Evolutionary conservation across 2,329 filamentous ascomycete species (phyloP).

Genomic region (Thermothelomyces thermophilus): DNA sequence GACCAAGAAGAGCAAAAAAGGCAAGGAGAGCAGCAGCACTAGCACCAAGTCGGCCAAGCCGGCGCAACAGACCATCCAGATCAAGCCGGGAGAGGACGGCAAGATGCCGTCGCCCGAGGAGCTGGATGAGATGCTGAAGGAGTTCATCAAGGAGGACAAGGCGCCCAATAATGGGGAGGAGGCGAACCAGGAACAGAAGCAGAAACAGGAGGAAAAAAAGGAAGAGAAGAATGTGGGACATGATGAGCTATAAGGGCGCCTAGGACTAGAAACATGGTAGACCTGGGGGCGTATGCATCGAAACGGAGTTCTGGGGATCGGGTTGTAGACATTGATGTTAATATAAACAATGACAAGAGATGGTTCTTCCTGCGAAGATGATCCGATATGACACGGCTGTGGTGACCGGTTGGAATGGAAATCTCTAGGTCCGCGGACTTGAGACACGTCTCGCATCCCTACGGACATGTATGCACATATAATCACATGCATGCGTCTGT

Average conservation of each 20-base stretch:
- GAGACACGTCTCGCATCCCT: no score
- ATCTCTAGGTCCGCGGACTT: no score
- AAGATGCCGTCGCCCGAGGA: conserved; percentile 37
- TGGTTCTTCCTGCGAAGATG: not conserved
- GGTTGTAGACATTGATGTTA: not conserved
- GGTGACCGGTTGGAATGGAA: no score
- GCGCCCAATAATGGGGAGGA: conserved; percentile 17
- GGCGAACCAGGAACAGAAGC: conserved; percentile 18
- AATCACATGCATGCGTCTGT: no score
- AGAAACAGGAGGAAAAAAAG: conserved; percentile 25
- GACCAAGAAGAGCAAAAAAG: conserved; percentile 26
- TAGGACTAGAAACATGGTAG: not conserved
- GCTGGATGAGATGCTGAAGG: conserved; percentile 49
- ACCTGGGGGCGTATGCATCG: not conserved
- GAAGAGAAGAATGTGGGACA: conserved; percentile 21
- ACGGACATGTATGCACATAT: no score
- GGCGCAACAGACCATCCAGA: conserved; percentile 33
- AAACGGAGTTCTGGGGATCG: not conserved
- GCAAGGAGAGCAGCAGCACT: conserved; percentile 29
- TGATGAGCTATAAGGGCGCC: conserved; percentile 29
- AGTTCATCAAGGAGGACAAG: conserved; percentile 31
- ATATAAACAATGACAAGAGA: not conserved
- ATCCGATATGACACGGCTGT: not conserved
- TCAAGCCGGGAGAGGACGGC: conserved; percentile 35
- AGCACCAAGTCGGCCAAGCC: conserved; percentile 21